Percentiles rank a stretch among this genome's conserved stretches.
phyloP scores from a whole-genome alignment of 2,329 filamentous ascomycete genomes.

The Fusarium fracticaudum region DNA sequence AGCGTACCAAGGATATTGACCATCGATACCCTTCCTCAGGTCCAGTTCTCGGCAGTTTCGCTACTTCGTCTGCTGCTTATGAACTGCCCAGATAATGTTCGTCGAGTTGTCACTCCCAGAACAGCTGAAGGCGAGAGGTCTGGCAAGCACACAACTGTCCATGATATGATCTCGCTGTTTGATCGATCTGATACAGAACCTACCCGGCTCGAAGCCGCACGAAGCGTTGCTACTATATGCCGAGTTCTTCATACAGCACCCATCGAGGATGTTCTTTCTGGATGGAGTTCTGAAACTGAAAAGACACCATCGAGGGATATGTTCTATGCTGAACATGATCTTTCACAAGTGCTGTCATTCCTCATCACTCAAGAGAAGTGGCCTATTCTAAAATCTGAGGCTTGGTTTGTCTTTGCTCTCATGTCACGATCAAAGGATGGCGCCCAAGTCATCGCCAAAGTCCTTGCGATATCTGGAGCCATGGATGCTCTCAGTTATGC shows the following conservation, averaged over 20 bases:
- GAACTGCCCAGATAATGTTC: slow-evolving; percentile 62
- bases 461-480: slow-evolving; percentile 55
- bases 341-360: slow-evolving; percentile 58
- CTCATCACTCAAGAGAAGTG: slow-evolving; percentile 67
- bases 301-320: slow-evolving; percentile 28
- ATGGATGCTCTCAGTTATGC: slow-evolving; percentile 57
- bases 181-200: slow-evolving; percentile 56
- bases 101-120: slow-evolving; percentile 56
- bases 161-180: slow-evolving; percentile 52
- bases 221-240: slow-evolving; percentile 62
- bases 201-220: slow-evolving; percentile 68
- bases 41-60: slow-evolving; percentile 69
- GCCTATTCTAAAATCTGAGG: slow-evolving; percentile 67
- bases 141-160: slow-evolving; percentile 47
- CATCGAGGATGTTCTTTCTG: slow-evolving; percentile 45
- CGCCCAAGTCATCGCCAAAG: slow-evolving; percentile 54
- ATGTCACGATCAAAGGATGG: slow-evolving; percentile 64
- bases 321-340: slow-evolving; percentile 59
- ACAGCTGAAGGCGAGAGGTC: slow-evolving; percentile 39
- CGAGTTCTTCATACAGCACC: slow-evolving; percentile 61
- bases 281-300: slow-evolving; percentile 43
- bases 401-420: slow-evolving; percentile 70
- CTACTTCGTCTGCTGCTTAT: slow-evolving; percentile 66
- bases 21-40: slow-evolving; percentile 61
- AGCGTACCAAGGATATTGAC: slow-evolving; percentile 65